These are phyloP conservation scores for Cercospora berteroae DNA, from an alignment of 2,329 filamentous ascomycete species.

Conservation along the genomic window DNA sequence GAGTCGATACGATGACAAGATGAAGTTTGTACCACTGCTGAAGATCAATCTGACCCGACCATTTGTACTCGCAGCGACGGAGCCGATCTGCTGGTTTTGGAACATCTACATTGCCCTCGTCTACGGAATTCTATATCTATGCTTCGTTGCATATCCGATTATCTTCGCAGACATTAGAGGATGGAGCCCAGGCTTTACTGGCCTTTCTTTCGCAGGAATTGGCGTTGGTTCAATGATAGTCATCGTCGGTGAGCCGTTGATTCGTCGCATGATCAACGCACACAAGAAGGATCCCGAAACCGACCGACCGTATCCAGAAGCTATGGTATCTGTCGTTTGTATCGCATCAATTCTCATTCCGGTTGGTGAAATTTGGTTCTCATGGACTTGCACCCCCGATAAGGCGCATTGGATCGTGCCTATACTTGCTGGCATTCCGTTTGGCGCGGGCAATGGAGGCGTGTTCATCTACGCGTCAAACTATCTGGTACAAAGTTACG, in stretches of 20 bases:
- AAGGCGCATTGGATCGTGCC: conserved; percentile 75
- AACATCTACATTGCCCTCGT: conserved; percentile 70
- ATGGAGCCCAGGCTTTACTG: conserved; percentile 71
- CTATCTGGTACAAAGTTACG: conserved; percentile 76
- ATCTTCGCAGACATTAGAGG: conserved; percentile 73
- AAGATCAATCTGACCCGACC: conserved; percentile 75
- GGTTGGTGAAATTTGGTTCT: conserved; percentile 78
- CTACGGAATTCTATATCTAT: conserved; percentile 84
- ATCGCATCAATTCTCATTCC: conserved; percentile 73
- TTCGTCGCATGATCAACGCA: conserved; percentile 72
- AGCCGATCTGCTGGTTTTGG: conserved; percentile 84
- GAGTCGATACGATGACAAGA: conserved; percentile 74
- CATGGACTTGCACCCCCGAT: conserved; percentile 80
- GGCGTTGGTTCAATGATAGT: conserved; percentile 53
- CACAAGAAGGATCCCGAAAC: conserved; percentile 74
- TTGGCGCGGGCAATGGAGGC: conserved; percentile 71
- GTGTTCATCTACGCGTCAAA: conserved; percentile 82
- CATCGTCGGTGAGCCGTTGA: conserved; percentile 62
- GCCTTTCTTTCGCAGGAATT: conserved; percentile 75
- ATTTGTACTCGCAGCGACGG: conserved; percentile 71
- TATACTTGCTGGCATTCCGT: conserved; percentile 74
- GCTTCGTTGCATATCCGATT: conserved; percentile 86
- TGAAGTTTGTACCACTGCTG: conserved; percentile 64
- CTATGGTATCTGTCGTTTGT: conserved; percentile 76
- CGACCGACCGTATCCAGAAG: conserved; percentile 71